Evolutionary conservation across 2,329 filamentous ascomycete species (phyloP).

Genomic region (Exophiala sideris): DNA sequence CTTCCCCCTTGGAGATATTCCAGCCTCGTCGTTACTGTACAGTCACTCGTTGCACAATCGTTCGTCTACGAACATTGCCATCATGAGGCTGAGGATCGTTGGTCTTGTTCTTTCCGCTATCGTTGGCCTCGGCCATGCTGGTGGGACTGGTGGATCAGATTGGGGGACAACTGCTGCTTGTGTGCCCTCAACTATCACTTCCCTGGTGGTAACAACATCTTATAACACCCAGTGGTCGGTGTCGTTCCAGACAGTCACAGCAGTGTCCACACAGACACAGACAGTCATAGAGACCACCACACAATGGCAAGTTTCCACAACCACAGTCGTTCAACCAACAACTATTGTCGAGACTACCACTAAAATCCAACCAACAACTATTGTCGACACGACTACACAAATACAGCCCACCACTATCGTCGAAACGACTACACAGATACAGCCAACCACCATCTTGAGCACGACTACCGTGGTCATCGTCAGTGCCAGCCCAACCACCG

Average conservation of each 20-base stretch:
- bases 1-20: neutral
- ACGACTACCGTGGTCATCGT: neutral
- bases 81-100: slow-evolving; percentile 9
- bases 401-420: slow-evolving; percentile 5
- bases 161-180: neutral
- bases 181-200: neutral
- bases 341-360: neutral
- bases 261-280: neutral
- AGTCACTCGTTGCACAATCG: slow-evolving; percentile 14
- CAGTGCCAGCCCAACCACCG: neutral
- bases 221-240: neutral
- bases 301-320: neutral
- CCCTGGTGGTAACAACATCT: too few relatives aligned
- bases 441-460: neutral
- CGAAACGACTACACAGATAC: neutral
- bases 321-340: neutral
- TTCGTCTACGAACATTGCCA: slow-evolving; percentile 4
- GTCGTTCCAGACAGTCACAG: neutral
- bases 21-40: slow-evolving; percentile 1
- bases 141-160: neutral
- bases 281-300: slow-evolving; percentile 8
- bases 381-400: neutral
- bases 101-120: slow-evolving; percentile 4
- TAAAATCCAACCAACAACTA: neutral
- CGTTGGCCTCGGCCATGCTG: slow-evolving; percentile 2